Evolutionary conservation across 164 flowering plant species (phyloP).

Genomic region (Amborella trichopoda): DNA sequence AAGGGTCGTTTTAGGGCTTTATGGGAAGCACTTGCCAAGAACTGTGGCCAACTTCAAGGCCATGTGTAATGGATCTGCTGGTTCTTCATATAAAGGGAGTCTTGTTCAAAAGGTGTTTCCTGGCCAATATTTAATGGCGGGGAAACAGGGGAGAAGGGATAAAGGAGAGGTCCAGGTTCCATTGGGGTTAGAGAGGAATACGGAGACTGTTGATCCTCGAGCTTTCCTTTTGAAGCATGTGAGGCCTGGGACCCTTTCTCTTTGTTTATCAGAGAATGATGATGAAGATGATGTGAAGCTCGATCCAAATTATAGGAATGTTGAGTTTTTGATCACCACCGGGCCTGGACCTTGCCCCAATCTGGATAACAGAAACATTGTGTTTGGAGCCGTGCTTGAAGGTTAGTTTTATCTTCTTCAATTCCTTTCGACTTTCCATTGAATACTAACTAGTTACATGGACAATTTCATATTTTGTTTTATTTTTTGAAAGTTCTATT

Average conservation of each 20-base stretch:
- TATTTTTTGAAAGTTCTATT: no score
- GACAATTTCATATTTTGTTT: no score
- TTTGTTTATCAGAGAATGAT: conserved; percentile 82
- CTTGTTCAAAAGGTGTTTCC: conserved; percentile 78
- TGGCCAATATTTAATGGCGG: conserved; percentile 74
- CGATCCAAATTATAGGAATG: conserved; percentile 67
- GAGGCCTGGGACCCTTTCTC: conserved; percentile 55
- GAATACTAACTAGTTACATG: no score
- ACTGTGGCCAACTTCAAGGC: conserved; percentile 84
- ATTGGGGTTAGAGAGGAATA: conserved; percentile 33
- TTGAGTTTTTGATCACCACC: conserved; percentile 92
- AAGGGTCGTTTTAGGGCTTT: conserved; percentile 81
- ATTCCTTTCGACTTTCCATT: no score
- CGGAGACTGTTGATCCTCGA: conserved; percentile 50
- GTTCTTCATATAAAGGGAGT: conserved; percentile 59
- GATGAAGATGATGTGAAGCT: conserved; percentile 74
- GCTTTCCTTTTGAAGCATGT: conserved; percentile 59
- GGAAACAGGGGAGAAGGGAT: conserved; percentile 64
- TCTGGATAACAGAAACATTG: conserved; percentile 71
- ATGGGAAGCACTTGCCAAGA: conserved; percentile 67
- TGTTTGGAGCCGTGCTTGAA: conserved; percentile 85
- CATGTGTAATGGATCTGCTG: conserved; percentile 47
- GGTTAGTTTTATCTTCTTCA: conserved; percentile 28
- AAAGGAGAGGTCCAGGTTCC: conserved; percentile 61
- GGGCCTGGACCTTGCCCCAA: conserved; percentile 93